Base-by-base conservation (phyloP, 1,284 basidiomycete species). In the Puccinia triticina region DNA sequence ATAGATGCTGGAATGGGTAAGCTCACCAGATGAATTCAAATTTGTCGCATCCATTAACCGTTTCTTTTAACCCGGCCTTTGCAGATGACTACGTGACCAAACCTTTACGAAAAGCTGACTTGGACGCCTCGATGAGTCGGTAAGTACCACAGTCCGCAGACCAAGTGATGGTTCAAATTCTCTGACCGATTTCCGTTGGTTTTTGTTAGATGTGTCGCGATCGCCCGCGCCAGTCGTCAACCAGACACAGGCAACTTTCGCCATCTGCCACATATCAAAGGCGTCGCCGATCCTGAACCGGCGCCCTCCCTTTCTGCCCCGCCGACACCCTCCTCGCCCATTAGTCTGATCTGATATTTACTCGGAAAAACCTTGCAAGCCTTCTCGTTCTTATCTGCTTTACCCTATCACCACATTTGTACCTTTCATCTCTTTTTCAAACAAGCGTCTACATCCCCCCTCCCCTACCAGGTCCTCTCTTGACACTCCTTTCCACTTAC, bases 1-100 rank as follows among this genome's bases (percentile, higher is more conserved):
- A 88, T 97, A 85, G 92, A 94, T 85, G 95, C 94, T 16, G 95
- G 95, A 84, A 94, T 94, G 93, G 90, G 82, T 37, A 75, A 83
- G 84, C 14, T 18, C 32, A 46, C 43, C 48, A 34, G 23, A 48
- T 50, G n/a, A 1, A 12, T 48, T 26, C 32, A 32, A 14, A 23
- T 26, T 74, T 73, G 55, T 37, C 43, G 23, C 43, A 50, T 23
- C 48, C 34, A 29, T 40, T n/a, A 29, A n/a, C 40, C 23, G 29
- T 55, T 69, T 46, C 34, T 40, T 29, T 37, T 32, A 29, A 4
- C 43, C 50, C 55, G 32, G 12, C 55, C 21, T 23, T 53, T 18
- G 3, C 86, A 87, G 86, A 88, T 83, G 88, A 88, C 64, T 89
- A 89, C 83, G 87, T 89, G n/a, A 88, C 88, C n/a, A 89, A 89